Evolutionary conservation across 108 stramenopile genomes (phyloP).

Genomic region (Cyclotella baltica): DNA sequence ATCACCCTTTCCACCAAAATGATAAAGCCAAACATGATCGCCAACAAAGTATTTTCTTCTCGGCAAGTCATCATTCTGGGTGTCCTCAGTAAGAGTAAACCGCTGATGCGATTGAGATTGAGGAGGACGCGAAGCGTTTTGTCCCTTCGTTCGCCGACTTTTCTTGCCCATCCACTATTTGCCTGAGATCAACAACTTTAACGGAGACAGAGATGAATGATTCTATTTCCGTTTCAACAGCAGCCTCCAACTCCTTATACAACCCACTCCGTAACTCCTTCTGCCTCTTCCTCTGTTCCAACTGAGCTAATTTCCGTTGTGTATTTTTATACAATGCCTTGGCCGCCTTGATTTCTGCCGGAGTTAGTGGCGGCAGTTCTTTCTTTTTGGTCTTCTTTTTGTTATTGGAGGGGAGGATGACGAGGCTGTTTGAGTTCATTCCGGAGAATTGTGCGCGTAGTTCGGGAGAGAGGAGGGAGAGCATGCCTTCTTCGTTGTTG

Average conservation of each 20-base stretch:
- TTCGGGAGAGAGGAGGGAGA: slow-evolving; percentile 72
- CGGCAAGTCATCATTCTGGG: too few species aligned
- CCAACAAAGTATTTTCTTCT: slow-evolving; percentile 53
- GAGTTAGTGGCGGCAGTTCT: slow-evolving; percentile 65
- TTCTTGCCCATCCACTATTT: too few species aligned
- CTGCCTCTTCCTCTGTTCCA: slow-evolving; percentile 65
- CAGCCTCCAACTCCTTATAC: slow-evolving; percentile 69
- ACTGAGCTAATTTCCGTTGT: slow-evolving; percentile 71
- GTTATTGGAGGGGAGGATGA: slow-evolving; percentile 46
- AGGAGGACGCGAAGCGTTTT: too few species aligned
- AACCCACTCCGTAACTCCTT: slow-evolving; percentile 71
- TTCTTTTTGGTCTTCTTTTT: slow-evolving; percentile 48
- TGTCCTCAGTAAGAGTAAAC: too few species aligned
- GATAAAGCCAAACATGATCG: too few species aligned
- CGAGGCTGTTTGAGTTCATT: slow-evolving; percentile 44
- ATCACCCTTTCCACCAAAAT: too few species aligned
- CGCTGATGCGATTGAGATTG: too few species aligned
- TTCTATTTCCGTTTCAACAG: too few species aligned
- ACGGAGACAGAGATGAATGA: too few species aligned
- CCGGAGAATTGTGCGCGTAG: slow-evolving; percentile 56
- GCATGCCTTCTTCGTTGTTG: slow-evolving; percentile 32
- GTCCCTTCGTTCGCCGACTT: too few species aligned
- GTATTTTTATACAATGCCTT: slow-evolving; percentile 74
- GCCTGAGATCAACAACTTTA: too few species aligned
- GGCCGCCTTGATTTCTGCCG: slow-evolving; percentile 76